Evolutionary conservation across 768 basidiomycete genomes (phyloP), one percentile per base, ranked within the genome.

Genomic region (Suillus subalutaceus): DNA sequence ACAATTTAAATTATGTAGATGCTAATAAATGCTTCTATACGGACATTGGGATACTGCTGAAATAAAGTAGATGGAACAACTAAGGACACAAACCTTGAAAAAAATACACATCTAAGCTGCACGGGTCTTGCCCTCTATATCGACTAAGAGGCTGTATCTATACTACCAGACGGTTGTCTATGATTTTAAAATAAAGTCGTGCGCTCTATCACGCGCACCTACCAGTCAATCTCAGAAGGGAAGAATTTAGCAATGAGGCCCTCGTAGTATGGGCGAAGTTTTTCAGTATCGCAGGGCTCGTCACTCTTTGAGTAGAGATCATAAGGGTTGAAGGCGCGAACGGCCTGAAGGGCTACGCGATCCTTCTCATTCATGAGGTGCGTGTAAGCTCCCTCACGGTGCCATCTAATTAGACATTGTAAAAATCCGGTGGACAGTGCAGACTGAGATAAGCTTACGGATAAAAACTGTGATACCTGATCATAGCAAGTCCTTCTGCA

Each of bases 381-480:
- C 26, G 76, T 74, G 80, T 97, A 97, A 0, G 94, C 95, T 63
- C 85, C 85, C 73, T 96, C 95, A 52, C 94, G 85, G 78, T 97
- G 95, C 94, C 93, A 96, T 35, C 86, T 87, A 69, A 3, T 50
- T 23, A 32, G 64, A 55, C 2, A 10, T 30, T 26, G 2, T 6
- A 10, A 56, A 70, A 18, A 70, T 68, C 62, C 44, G 37, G 50
- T 32, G 52, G 35, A 60, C 40, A 7, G 30, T 40, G 9, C 20
- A 13, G 35, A 35, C 37, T 50, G 56, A 62, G 38, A 60, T 23
- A 41, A 12, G 76, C 86, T 61, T 71, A 88, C 78, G 95, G 94
- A 79, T 96, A 97, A 84, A 96, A 97, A 72, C 91, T 93, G 80
- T 96, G 95, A 75, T 93, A 97, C 40, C 95, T 88, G 73, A 97